Percentiles rank a stretch among this genome's conserved stretches.
Evolutionary conservation across 2,329 filamentous ascomycete genomes (phyloP).

Genomic region (Colletotrichum australisinense): DNA sequence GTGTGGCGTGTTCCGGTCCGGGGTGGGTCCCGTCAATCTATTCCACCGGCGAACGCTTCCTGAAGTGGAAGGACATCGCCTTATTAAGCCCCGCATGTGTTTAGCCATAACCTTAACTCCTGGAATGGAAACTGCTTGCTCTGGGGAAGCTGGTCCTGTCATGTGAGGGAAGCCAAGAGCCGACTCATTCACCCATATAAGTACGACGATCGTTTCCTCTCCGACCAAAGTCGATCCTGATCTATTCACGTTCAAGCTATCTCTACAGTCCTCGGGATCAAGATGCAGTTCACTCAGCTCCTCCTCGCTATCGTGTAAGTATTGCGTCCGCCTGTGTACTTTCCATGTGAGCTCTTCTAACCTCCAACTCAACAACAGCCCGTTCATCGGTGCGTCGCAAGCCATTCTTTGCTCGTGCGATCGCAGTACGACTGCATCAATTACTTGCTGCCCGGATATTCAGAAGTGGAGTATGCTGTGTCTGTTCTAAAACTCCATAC

Average conservation of each 20-base stretch:
- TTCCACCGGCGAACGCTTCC: not conserved
- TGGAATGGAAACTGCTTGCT: not conserved
- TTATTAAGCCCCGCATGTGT: not conserved
- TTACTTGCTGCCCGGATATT: slow-evolving; percentile 6
- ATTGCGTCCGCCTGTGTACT: no score
- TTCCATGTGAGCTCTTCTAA: not conserved
- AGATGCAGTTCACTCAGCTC: not conserved
- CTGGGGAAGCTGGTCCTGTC: not conserved
- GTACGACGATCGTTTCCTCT: not conserved
- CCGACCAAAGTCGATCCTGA: no score
- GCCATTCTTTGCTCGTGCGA: slow-evolving; percentile 14
- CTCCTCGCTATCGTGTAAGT: not conserved
- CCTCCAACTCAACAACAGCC: not conserved
- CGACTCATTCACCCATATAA: not conserved
- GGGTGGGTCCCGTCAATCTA: not conserved
- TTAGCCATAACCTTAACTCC: not conserved
- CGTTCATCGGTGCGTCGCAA: slow-evolving; percentile 9
- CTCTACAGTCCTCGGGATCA: not conserved
- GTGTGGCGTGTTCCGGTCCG: not conserved
- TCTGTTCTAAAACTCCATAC: not conserved
- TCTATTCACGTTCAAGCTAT: not conserved
- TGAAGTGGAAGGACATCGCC: not conserved
- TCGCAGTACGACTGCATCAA: not conserved
- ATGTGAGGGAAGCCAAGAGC: not conserved
- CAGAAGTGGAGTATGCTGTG: not conserved